phyloP scores from a whole-genome alignment of 2,329 filamentous ascomycete genomes.

The Pezicula carpinea region DNA sequence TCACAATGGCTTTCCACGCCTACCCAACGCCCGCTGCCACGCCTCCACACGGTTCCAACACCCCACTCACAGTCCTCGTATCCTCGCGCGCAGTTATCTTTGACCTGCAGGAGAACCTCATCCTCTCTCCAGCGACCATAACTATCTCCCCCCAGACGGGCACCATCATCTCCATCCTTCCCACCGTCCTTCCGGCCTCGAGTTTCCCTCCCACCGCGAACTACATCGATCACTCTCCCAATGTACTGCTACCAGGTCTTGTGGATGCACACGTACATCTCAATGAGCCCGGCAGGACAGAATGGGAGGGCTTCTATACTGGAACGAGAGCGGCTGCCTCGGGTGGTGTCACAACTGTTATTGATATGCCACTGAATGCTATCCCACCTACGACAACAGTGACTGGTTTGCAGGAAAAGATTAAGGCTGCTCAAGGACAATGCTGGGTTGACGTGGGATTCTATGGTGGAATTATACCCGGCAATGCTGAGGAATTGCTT shows the following conservation, averaged over 20 bases:
- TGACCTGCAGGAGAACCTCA: conserved; percentile 54
- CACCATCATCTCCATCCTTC: conserved; percentile 75
- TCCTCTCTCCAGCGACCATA: conserved; percentile 77
- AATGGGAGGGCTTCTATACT: conserved; percentile 98
- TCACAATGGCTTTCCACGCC: conserved; percentile 10
- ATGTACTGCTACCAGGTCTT: conserved; percentile 81
- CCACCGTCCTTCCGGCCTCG: conserved; percentile 67
- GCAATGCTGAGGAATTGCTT: conserved; percentile 75
- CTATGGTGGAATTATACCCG: conserved; percentile 91
- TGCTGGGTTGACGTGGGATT: conserved; percentile 99
- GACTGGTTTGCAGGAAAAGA: conserved; percentile 75
- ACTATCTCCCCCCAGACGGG: conserved; percentile 72
- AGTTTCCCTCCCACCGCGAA: conserved; percentile 67
- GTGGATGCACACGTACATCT: conserved; percentile 97
- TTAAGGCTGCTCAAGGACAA: conserved; percentile 76
- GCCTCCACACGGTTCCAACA: conserved; percentile 22
- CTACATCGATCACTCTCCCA: conserved; percentile 81
- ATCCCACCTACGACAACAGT: conserved; percentile 95
- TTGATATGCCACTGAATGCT: conserved; percentile 97
- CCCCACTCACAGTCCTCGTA: conserved; percentile 68
- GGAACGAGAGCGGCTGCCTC: conserved; percentile 91
- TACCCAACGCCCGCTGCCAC: conserved; percentile 27
- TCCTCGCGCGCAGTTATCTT: conserved; percentile 81
- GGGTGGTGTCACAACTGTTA: conserved; percentile 90
- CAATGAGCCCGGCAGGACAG: conserved; percentile 92